Evolutionary conservation across 1,284 basidiomycete species (phyloP), one percentile per base, ranked within the genome.

Genomic region (Cutaneotrichosporon sp.): DNA sequence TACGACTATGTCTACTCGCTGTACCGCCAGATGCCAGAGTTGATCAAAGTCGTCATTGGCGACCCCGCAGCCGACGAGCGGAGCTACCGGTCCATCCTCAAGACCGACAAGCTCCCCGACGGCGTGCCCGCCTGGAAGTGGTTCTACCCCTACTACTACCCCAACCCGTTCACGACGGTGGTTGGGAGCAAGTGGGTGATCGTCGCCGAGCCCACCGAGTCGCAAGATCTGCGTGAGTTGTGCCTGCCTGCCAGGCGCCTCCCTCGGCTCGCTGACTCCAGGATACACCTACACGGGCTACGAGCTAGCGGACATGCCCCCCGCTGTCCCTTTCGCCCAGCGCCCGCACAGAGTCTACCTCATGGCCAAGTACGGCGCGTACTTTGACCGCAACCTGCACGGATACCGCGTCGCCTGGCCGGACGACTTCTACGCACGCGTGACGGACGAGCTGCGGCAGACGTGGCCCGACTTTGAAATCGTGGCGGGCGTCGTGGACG

Each of bases 51-150:
- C 42, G 54, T 69, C 43, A 50, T 69, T 18, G 60, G 51, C 16
- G 42, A 52, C n/a, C 24, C 50, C 13, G 31, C 31, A 9, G 51
- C 43, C 20, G 43, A 45, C 43, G 43, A 22, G 22, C 9, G 16
- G 34, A 36, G 16, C 13, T 36, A 13, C 16, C n/a, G n/a, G 50
- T 36, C 18, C 16, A 20, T 29, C 31, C 24, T 53, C 27, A 71
- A 69, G 54, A 61, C 46, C 8, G 20, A 25, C 5, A 36, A 64
- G 14, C 43, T 49, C 10, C 56, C 43, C 3, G 58, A 67, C 47
- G 69, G 69, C 14, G 62, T 70, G 29, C 69, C 69, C 1, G 67
- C 69, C 0, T 70, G 69, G 69, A 68, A 70, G 67, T 59, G 58
- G 57, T 70, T 70, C 57, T 31, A 50, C 11, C 63, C 62, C 51